Percentiles rank a stretch among this genome's conserved stretches.
Evolutionary conservation across 257 asterid species (phyloP).

Genomic region (Jacaranda mimosifolia): DNA sequence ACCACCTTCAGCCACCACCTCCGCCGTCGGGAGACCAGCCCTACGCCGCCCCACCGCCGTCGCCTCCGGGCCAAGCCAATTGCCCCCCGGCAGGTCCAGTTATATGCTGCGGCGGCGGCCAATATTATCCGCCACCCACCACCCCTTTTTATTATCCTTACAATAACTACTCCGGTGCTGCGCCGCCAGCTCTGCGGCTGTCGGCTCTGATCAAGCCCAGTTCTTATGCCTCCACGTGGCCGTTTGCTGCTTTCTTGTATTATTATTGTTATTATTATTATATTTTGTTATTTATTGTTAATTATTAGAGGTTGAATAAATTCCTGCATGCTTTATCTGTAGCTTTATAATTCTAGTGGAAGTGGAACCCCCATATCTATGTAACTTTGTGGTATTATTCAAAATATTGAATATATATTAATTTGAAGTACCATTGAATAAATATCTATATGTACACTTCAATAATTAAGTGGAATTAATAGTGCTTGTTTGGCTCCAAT

Average conservation of each 20-base stretch:
- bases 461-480: too few relatives aligned
- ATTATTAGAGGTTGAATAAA: neutral
- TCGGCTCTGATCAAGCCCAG: neutral
- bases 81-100: conserved; percentile 55
- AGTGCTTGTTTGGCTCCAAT: too few relatives aligned
- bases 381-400: neutral
- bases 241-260: neutral
- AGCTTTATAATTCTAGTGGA: neutral
- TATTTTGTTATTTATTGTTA: too few relatives aligned
- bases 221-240: conserved; percentile 22
- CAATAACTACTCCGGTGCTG: conserved; percentile 42
- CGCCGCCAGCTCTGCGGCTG: neutral
- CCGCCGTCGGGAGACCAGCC: conserved; percentile 32
- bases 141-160: conserved; percentile 47
- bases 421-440: neutral
- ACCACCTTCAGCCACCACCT: conserved; percentile 36
- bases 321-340: neutral
- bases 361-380: neutral
- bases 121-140: conserved; percentile 41
- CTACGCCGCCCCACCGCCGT: conserved; percentile 35
- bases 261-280: conserved; percentile 2
- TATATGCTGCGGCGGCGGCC: conserved; percentile 45
- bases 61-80: conserved; percentile 27
- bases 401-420: neutral
- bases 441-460: neutral